A percentile compares a stretch with the other conserved stretches of the same genome.
Evolutionary conservation across 2,329 filamentous ascomycete species (phyloP).

Genomic region (Neopestalotiopsis clavispora): DNA sequence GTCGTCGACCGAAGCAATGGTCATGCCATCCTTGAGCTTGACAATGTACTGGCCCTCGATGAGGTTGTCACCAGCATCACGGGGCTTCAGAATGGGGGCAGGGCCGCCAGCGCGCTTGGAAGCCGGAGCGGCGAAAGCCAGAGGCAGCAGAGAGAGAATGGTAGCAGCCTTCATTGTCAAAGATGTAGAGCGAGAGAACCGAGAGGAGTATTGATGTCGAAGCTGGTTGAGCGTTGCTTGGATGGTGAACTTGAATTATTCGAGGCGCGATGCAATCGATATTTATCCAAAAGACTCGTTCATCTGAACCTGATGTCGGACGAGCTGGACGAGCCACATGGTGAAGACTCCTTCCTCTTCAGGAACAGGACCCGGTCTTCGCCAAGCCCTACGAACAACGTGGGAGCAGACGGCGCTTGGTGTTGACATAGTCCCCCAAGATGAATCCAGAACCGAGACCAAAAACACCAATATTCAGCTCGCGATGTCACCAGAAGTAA

Average conservation of each 20-base stretch:
- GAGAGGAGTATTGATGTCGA: constrained; percentile 8
- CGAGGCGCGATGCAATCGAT: not conserved
- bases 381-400: constrained; percentile 11
- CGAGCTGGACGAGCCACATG: not conserved
- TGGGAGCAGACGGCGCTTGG: not conserved
- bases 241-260: not conserved
- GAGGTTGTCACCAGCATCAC: constrained; percentile 20
- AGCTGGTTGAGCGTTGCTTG: constrained; percentile 7
- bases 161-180: constrained; percentile 22
- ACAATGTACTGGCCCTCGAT: constrained; percentile 44
- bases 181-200: constrained; percentile 10
- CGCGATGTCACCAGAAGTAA: constrained; percentile 9
- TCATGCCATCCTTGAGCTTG: constrained; percentile 42
- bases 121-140: constrained; percentile 24
- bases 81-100: constrained; percentile 21
- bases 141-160: constrained; percentile 24
- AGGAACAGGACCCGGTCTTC: constrained; percentile 6
- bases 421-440: not conserved
- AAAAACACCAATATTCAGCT: not conserved
- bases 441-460: not conserved
- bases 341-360: constrained; percentile 10
- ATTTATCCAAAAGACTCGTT: constrained; percentile 8
- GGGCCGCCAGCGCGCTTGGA: constrained; percentile 22
- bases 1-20: constrained; percentile 32
- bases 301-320: not conserved